phyloP scores from a whole-genome alignment of 1,139 yeast genomes.

The Taiozyma sp. region DNA sequence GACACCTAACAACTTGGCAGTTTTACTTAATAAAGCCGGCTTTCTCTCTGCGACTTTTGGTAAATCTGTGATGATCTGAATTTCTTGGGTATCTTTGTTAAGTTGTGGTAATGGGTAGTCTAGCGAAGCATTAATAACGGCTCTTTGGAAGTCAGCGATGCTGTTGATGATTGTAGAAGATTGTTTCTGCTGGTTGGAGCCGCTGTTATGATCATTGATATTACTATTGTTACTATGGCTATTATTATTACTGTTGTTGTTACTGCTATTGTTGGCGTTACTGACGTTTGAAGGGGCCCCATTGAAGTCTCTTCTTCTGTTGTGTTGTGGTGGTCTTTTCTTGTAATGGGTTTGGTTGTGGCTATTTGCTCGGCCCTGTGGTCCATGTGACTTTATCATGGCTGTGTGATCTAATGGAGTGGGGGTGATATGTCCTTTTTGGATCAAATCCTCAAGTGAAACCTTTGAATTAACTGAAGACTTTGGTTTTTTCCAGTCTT shows the following conservation, averaged over 20 bases:
- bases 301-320: neutral
- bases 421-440: neutral
- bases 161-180: constrained; percentile 4
- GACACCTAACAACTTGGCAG: constrained; percentile 3
- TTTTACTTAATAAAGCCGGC: constrained; percentile 6
- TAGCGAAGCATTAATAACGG: constrained; percentile 8
- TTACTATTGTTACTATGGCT: neutral
- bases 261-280: constrained; percentile 1
- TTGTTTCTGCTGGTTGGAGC: neutral
- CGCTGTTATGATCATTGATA: constrained; percentile 1
- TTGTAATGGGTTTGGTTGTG: neutral
- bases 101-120: constrained; percentile 15
- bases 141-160: constrained; percentile 11
- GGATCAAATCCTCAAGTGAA: neutral
- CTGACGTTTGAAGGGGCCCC: neutral
- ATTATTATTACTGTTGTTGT: neutral
- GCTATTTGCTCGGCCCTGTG: neutral
- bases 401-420: neutral
- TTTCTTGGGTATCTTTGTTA: neutral
- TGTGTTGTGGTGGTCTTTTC: neutral
- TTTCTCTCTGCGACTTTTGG: constrained; percentile 12
- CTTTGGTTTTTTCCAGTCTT: neutral
- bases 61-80: constrained; percentile 10
- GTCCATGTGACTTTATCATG: neutral
- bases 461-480: neutral